phyloP scores from a whole-genome alignment of 1,284 basidiomycete genomes.

The Ustilago nuda region DNA sequence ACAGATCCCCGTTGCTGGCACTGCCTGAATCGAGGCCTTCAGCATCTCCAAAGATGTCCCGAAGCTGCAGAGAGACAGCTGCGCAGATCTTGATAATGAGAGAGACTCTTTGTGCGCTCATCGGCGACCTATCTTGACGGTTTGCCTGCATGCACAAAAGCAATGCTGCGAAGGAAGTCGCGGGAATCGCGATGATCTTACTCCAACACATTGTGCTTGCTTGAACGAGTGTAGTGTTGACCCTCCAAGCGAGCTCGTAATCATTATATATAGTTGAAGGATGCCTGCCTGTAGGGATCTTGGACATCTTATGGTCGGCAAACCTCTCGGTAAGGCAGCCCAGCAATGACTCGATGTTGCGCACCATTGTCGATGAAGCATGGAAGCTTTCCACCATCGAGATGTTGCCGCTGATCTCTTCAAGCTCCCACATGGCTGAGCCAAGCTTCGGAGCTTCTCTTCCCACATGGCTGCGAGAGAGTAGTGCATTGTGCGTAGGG shows the following conservation, averaged over 20 bases:
- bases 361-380: not conserved
- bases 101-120: constrained; percentile 1
- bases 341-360: constrained; percentile 11
- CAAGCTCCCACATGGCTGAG: constrained; percentile 20
- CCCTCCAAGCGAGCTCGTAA: constrained; percentile 1
- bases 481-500: not conserved
- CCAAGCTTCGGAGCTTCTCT: not conserved
- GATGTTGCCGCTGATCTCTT: constrained; percentile 26
- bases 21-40: no score
- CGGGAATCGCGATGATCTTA: constrained; percentile 1
- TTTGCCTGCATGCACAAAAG: constrained; percentile 10
- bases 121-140: not conserved
- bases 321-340: constrained; percentile 9
- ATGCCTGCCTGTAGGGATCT: not conserved
- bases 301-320: not conserved
- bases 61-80: constrained; percentile 20
- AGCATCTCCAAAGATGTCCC: constrained; percentile 10
- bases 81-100: constrained; percentile 23
- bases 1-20: not conserved
- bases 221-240: not conserved
- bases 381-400: constrained; percentile 4
- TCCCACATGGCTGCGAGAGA: not conserved
- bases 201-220: not conserved
- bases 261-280: not conserved
- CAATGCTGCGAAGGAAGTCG: constrained; percentile 20